A percentile compares a stretch with the other conserved stretches of the same genome.
phyloP scores from a whole-genome alignment of 2,329 filamentous ascomycete genomes.

The Apiospora phragmitis region DNA sequence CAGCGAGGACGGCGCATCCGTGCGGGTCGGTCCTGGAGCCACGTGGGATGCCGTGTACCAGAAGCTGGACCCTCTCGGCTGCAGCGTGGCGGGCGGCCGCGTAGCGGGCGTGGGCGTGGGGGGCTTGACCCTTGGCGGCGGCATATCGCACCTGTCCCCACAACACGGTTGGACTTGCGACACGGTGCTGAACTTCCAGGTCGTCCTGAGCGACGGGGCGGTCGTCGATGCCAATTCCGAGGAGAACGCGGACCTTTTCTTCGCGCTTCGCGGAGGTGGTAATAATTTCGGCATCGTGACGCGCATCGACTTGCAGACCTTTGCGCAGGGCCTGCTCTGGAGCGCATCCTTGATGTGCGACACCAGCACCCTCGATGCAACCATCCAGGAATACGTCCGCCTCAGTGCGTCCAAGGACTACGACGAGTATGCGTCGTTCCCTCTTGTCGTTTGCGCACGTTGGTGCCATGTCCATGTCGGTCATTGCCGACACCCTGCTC shows the following conservation, averaged over 20 bases:
- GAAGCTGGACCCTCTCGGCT: constrained; percentile 37
- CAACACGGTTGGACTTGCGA: constrained; percentile 20
- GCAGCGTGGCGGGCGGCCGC: constrained; percentile 17
- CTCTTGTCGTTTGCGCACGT: constrained; percentile 14
- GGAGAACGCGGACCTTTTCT: constrained; percentile 20
- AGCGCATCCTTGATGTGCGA: neutral
- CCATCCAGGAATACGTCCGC: neutral
- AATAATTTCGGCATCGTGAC: constrained; percentile 21
- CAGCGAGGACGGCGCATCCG: constrained; percentile 33
- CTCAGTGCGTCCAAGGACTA: constrained; percentile 16
- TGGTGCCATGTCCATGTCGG: neutral
- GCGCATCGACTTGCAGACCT: constrained; percentile 14
- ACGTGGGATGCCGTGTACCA: constrained; percentile 45
- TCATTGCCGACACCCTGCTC: constrained; percentile 13
- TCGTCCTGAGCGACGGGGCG: constrained; percentile 16
- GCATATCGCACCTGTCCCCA: constrained; percentile 16
- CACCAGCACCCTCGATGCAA: neutral
- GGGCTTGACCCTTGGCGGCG: constrained; percentile 18
- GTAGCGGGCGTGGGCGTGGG: constrained; percentile 17
- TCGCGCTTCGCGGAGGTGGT: constrained; percentile 19
- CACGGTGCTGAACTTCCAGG: constrained; percentile 10
- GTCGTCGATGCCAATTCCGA: constrained; percentile 18
- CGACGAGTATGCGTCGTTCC: constrained; percentile 16
- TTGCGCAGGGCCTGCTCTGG: constrained; percentile 19
- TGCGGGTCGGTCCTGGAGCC: constrained; percentile 43